Percentiles rank a stretch among this genome's conserved stretches.
phyloP scores from a whole-genome alignment of 805 yeast genomes.

The Spencermartinsiella europaea region DNA sequence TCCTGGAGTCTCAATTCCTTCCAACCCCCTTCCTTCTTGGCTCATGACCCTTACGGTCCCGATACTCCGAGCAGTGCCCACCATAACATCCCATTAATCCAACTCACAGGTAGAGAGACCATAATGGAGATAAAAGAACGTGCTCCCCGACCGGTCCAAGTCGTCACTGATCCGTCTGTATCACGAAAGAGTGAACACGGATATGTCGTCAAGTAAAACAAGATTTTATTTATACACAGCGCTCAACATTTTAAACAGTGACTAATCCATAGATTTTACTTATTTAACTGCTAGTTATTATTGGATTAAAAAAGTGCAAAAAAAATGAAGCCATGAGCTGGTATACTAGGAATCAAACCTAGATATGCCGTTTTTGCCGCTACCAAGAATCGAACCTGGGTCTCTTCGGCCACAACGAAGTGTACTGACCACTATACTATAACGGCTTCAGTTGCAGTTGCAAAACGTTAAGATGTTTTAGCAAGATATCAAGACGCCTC shows the following conservation, averaged over 20 bases:
- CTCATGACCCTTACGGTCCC: not conserved
- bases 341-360: not conserved
- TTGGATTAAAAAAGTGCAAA: not conserved
- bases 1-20: constrained; percentile 3
- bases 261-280: too few relatives aligned
- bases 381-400: constrained; percentile 20
- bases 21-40: constrained; percentile 4
- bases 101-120: not conserved
- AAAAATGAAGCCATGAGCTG: not conserved
- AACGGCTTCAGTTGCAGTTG: constrained; percentile 10
- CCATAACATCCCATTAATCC: too few relatives aligned
- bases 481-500: too few relatives aligned
- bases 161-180: not conserved
- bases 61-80: not conserved
- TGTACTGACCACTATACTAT: constrained; percentile 19
- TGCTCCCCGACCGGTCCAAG: not conserved
- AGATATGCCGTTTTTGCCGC: constrained; percentile 9
- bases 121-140: not conserved
- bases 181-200: not conserved
- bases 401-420: constrained; percentile 20
- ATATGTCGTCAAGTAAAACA: not conserved
- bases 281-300: not conserved
- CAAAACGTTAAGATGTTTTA: too few relatives aligned
- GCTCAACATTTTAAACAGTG: too few relatives aligned
- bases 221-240: not conserved